Base-by-base conservation (phyloP, 208 protist species). In the Trypanosoma rangeli region DNA sequence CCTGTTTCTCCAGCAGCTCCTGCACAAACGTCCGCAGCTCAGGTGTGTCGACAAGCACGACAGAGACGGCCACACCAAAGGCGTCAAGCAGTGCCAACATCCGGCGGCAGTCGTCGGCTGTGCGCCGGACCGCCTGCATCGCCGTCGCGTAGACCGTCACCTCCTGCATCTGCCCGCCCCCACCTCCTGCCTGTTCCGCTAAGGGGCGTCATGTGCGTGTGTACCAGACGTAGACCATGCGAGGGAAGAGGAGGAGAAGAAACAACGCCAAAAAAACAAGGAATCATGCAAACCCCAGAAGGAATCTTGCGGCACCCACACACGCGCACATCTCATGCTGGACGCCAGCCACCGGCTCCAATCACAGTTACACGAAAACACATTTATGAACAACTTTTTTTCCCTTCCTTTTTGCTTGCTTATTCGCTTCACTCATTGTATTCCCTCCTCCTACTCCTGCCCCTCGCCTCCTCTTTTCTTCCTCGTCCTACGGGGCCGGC, bases 51-150 rank as follows among this genome's bases (percentile, higher is more conserved):
- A 76, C 48, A 50, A 53, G 26, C 16, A 76, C 20, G n/a, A 64
- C 49, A 20, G 16, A 49, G 13, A 70, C 49, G 35, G 53, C 22
- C 24, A 64, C 53, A n/a, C 61, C 70, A 52, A 76, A 68, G n/a
- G 70, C 70, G 31, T 76, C 70, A 15, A 76, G 56, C 24, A 76
- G 70, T 5, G 70, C n/a, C 12, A 69, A 42, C 18, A 70, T 22
- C 20, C 70, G 60, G 26, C 70, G 60, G 22, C 70, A 76, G 37
- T 76, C 55, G 39, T 76, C 70, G 42, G 70, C 70, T 1, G 61
- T 68, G 33, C 55, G 52, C 16, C 70, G 70, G 60, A 76, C 53
- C 15, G 70, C 70, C 49, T 68, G 58, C 49, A 63, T 53, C 15
- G 57, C 35, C 29, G 70, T 76, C 12, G 46, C 42, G 44, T 76